A percentile compares a stretch with the other conserved stretches of the same genome.
phyloP scores from a whole-genome alignment of 2,329 filamentous ascomycete species.

The Pezicula carpinea region DNA sequence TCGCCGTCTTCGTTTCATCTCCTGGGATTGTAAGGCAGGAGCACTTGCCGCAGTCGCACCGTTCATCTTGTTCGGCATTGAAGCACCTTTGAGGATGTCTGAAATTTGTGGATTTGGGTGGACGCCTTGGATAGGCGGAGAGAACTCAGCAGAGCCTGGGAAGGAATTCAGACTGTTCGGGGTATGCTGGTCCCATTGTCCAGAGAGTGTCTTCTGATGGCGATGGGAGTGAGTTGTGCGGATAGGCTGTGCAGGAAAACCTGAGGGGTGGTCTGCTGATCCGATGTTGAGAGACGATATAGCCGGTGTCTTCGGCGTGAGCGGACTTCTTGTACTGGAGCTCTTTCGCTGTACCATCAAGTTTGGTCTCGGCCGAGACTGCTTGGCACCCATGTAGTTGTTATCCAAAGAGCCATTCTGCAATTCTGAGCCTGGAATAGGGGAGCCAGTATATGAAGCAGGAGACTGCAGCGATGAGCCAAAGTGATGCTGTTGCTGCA shows the following conservation, averaged over 20 bases:
- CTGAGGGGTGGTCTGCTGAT: constrained; percentile 59
- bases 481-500: constrained; percentile 54
- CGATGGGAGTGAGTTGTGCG: constrained; percentile 57
- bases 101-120: constrained; percentile 70
- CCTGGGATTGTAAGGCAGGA: constrained; percentile 65
- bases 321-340: constrained; percentile 71
- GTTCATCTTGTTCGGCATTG: constrained; percentile 81
- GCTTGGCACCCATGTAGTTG: constrained; percentile 54
- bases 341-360: constrained; percentile 60
- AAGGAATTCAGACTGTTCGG: constrained; percentile 81
- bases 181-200: constrained; percentile 80
- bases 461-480: constrained; percentile 50
- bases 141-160: constrained; percentile 75
- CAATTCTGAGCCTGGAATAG: constrained; percentile 44
- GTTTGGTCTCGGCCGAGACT: constrained; percentile 48
- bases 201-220: constrained; percentile 80
- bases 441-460: constrained; percentile 45
- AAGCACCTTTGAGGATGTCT: constrained; percentile 85
- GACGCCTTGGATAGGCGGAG: constrained; percentile 71
- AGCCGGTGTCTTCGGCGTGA: constrained; percentile 81
- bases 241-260: constrained; percentile 75
- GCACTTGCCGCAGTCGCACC: constrained; percentile 18
- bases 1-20: constrained; percentile 86
- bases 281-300: constrained; percentile 67
- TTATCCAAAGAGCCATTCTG: constrained; percentile 41